Percentiles rank a stretch among this genome's conserved stretches.
Evolutionary conservation across 2,329 filamentous ascomycete species (phyloP).

Genomic region (Pleomassaria siparia): DNA sequence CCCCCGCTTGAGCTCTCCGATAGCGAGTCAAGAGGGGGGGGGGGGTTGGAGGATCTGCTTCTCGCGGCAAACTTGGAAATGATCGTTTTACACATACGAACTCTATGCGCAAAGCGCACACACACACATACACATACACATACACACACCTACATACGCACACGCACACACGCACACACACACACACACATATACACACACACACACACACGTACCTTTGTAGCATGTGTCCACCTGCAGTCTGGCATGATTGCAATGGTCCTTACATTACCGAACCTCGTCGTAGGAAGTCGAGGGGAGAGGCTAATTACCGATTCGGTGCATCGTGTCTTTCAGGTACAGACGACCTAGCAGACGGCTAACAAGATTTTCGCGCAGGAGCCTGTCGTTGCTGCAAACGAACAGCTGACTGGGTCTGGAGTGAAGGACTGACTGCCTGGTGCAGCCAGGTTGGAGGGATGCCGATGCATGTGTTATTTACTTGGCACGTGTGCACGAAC

Average conservation of each 20-base stretch:
- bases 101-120: too few species aligned
- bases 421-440: conserved; percentile 9
- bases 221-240: background rate
- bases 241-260: background rate
- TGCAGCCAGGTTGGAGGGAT: conserved; percentile 5
- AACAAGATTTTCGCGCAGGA: background rate
- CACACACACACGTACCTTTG: too few species aligned
- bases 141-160: too few species aligned
- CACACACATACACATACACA: too few species aligned
- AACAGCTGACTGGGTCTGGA: conserved; percentile 22
- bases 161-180: too few species aligned
- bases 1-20: conserved; percentile 5
- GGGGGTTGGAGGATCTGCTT: background rate
- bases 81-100: background rate
- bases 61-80: background rate
- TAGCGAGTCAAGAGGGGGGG: background rate
- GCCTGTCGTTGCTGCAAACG: background rate
- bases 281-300: conserved; percentile 2
- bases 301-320: background rate
- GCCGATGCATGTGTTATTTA: conserved; percentile 27
- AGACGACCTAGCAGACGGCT: background rate
- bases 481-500: too few species aligned
- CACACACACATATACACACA: too few species aligned
- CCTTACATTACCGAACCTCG: conserved; percentile 3
- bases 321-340: conserved; percentile 2